Conservation (phyloP, 2,329 filamentous ascomycete species). For the Xylariaceae sp. region DNA sequence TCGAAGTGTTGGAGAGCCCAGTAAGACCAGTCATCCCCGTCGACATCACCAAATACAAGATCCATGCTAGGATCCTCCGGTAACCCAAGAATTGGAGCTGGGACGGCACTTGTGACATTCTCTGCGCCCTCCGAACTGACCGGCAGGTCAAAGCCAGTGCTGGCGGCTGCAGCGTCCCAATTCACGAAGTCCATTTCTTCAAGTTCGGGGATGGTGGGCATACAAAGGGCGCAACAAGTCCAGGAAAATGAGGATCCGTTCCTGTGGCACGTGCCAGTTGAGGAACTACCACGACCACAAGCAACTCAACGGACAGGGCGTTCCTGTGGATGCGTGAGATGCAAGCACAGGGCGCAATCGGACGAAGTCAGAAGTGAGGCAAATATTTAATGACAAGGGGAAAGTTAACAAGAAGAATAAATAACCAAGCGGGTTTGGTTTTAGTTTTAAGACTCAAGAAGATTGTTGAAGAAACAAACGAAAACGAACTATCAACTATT, state of each 20-base stretch:
- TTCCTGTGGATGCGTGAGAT: constrained; percentile 5
- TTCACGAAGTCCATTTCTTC: constrained; percentile 66
- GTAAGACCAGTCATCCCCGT: constrained; percentile 66
- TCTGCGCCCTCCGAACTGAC: constrained; percentile 45
- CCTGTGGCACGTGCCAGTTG: constrained; percentile 10
- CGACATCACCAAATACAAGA: constrained; percentile 60
- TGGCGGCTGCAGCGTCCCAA: constrained; percentile 57
- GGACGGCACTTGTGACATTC: constrained; percentile 36
- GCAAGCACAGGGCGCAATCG: constrained; percentile 13
- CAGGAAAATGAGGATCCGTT: neutral
- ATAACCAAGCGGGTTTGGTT: constrained; percentile 16
- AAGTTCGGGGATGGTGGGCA: constrained; percentile 57
- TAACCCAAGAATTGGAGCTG: constrained; percentile 30
- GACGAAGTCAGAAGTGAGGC: constrained; percentile 8
- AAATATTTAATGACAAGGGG: constrained; percentile 7
- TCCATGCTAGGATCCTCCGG: constrained; percentile 50
- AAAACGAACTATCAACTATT: no score
- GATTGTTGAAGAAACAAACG: constrained; percentile 1
- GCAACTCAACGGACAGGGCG: constrained; percentile 14
- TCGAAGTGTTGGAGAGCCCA: constrained; percentile 65
- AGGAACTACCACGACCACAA: constrained; percentile 11
- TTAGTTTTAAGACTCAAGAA: constrained; percentile 8
- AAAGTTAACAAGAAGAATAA: neutral
- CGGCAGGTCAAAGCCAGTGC: constrained; percentile 41
- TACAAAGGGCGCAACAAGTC: constrained; percentile 30